phyloP scores from a whole-genome alignment of 768 basidiomycete genomes.

The Russula sp. region DNA sequence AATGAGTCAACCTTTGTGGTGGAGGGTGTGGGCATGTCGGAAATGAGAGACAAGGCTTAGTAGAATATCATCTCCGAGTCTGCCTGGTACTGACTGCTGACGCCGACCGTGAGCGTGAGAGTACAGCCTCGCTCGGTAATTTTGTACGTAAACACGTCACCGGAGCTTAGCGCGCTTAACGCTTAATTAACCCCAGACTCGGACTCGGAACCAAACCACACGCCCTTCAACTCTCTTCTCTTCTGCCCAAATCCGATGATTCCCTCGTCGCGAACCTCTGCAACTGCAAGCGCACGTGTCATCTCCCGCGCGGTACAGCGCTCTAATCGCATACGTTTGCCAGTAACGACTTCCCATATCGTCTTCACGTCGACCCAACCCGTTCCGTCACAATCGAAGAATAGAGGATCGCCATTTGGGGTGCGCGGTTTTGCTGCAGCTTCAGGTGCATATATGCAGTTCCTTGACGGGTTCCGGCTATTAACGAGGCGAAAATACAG shows the following conservation, averaged over 20 bases:
- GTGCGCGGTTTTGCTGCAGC: constrained; percentile 2
- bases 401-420: neutral
- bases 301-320: constrained; percentile 1
- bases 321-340: neutral
- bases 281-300: neutral
- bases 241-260: neutral
- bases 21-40: neutral
- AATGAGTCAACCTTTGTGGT: neutral
- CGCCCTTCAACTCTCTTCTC: too few relatives aligned
- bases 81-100: too few relatives aligned
- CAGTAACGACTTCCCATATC: neutral
- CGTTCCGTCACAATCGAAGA: neutral
- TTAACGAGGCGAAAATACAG: neutral
- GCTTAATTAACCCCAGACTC: too few relatives aligned
- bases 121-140: too few relatives aligned
- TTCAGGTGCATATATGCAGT: constrained; percentile 2
- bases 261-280: constrained; percentile 1
- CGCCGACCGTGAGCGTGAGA: too few relatives aligned
- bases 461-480: neutral
- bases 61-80: too few relatives aligned
- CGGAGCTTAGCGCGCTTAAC: neutral
- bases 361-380: neutral
- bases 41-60: too few relatives aligned
- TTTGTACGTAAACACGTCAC: too few relatives aligned
- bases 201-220: too few relatives aligned